These are phyloP conservation scores for Kluyveromyces marxianus DNA, from an alignment of 1,139 yeast species.

Conservation along the genomic window DNA sequence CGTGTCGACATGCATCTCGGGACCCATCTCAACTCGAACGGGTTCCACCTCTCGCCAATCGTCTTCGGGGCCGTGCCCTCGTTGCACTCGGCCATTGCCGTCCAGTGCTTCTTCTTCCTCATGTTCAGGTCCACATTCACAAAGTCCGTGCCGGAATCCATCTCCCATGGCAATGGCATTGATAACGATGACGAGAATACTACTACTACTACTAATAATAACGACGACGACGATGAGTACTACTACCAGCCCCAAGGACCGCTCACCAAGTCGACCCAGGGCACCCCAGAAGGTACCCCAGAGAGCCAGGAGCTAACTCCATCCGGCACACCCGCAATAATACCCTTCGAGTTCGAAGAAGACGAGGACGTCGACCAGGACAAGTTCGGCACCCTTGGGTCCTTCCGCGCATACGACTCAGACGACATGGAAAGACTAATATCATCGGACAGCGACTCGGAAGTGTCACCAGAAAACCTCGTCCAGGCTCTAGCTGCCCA, in stretches of 20 bases:
- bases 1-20: conserved; percentile 58
- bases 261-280: no score
- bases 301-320: no score
- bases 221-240: not conserved
- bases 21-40: conserved; percentile 52
- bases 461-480: not conserved
- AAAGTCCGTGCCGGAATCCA: conserved; percentile 19
- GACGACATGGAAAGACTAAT: no score
- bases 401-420: no score
- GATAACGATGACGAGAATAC: not conserved
- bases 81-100: conserved; percentile 58
- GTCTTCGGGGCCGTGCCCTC: conserved; percentile 70
- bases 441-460: not conserved
- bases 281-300: no score
- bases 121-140: conserved; percentile 22
- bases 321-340: no score
- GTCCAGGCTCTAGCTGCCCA: not conserved
- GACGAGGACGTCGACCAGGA: not conserved
- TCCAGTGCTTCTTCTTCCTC: conserved; percentile 43
- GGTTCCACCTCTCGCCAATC: conserved; percentile 60
- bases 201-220: not conserved
- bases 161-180: not conserved
- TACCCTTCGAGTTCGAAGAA: not conserved
- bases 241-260: no score
- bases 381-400: no score